Evolutionary conservation across 2,329 filamentous ascomycete species (phyloP), one percentile per base, ranked within the genome.

Genomic region (Orbilia blumenaviensis): DNA sequence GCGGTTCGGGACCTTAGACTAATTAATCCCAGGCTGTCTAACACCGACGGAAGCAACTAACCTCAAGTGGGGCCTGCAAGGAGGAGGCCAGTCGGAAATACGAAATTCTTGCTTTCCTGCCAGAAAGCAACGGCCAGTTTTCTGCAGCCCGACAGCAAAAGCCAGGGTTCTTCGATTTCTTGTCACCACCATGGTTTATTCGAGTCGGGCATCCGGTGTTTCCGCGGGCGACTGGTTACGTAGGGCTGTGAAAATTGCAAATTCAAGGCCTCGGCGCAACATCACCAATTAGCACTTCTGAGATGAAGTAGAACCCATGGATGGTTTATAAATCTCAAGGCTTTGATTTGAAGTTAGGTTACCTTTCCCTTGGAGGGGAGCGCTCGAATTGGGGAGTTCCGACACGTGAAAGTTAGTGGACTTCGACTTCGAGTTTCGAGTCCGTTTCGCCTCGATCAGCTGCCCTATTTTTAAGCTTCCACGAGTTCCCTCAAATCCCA

Each of bases 391-490:
- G 10, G 32, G 32, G 52, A 38, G 18, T 2, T 36, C 18, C 52
- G 52, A 56, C 52, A 56, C 52, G 52, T 56, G 52, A 56, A 38
- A 56, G 52, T 25, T 56, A 38, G 52, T 18, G 52, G 52, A 50
- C 18, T 56, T 54, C 16, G 25, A 50, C 44, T 68, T 69, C 66
- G 56, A 61, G 38, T 42, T 61, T 61, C 56, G 66, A 54, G 66
- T 42, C 56, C 5, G 42, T 69, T 69, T 69, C 36, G 32, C 27
- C 58, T 44, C 44, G 66, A 71, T 71, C 66, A 71, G 56, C 66
- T 60, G 66, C 58, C 54, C 32, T 69, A 44, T 66, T 62, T 69
- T 69, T 69, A 69, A 61, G 56, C 56, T 61, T 23, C 36, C 36
- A 61, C 56, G 36, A 18, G 56, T 29, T 32, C 56, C n/a, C n/a